Evolutionary conservation across 176 grass and related monocot species (phyloP).

Genomic region (Phoenix roebelenii): DNA sequence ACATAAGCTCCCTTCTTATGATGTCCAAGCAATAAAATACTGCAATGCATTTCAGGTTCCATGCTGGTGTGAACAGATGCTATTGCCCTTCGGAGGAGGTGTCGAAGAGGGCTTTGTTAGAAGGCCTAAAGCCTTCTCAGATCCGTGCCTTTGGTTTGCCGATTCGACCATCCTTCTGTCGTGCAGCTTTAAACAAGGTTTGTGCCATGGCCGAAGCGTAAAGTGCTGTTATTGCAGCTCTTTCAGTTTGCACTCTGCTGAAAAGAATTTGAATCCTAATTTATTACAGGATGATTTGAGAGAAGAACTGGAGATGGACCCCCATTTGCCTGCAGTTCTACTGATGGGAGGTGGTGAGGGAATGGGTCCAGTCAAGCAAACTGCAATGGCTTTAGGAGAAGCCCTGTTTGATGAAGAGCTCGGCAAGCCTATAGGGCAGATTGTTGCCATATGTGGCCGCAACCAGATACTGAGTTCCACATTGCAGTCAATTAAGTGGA

Average conservation of each 20-base stretch:
- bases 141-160: constrained; percentile 66
- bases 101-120: constrained; percentile 46
- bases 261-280: not conserved
- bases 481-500: constrained; percentile 38
- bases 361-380: constrained; percentile 72
- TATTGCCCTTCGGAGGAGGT: constrained; percentile 79
- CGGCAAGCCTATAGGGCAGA: constrained; percentile 35
- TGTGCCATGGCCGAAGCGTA: no score
- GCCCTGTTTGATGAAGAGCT: constrained; percentile 41
- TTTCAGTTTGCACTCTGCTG: not conserved
- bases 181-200: constrained; percentile 62
- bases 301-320: constrained; percentile 52
- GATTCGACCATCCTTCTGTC: constrained; percentile 78
- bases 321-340: constrained; percentile 53
- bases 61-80: constrained; percentile 64
- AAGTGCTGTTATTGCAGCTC: not conserved
- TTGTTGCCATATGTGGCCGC: constrained; percentile 59
- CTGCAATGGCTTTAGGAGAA: constrained; percentile 46
- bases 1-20: no score
- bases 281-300: constrained; percentile 47
- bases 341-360: constrained; percentile 83
- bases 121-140: constrained; percentile 53
- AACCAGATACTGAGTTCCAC: constrained; percentile 47
- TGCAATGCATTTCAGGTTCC: constrained; percentile 42
- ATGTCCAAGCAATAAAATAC: not conserved